Evolutionary conservation across 2,329 filamentous ascomycete genomes (phyloP).

Genomic region (Stachybotrys chartarum): DNA sequence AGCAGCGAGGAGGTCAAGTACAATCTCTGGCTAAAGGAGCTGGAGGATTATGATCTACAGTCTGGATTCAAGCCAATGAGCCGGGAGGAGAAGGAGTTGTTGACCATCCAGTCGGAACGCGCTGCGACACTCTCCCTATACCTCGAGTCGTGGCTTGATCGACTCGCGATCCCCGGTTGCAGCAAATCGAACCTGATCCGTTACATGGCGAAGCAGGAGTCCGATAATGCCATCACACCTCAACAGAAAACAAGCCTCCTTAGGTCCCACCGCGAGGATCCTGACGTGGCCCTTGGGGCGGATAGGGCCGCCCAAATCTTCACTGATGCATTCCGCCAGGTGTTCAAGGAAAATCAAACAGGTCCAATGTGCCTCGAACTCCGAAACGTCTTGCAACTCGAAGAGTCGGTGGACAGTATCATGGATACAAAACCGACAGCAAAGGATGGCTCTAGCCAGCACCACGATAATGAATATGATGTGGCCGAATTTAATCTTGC

Average conservation of each 20-base stretch:
- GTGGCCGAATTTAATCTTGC: constrained; percentile 41
- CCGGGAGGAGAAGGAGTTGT: constrained; percentile 40
- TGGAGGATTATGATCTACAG: constrained; percentile 50
- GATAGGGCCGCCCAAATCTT: constrained; percentile 40
- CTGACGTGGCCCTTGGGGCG: constrained; percentile 31
- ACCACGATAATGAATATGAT: constrained; percentile 27
- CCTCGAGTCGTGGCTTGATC: constrained; percentile 45
- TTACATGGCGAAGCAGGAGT: constrained; percentile 42
- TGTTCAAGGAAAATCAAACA: constrained; percentile 35
- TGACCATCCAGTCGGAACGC: constrained; percentile 43
- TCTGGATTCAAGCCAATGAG: constrained; percentile 50
- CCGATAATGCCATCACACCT: constrained; percentile 41
- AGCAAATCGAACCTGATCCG: constrained; percentile 45
- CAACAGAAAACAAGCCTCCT: constrained; percentile 47
- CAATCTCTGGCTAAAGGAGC: constrained; percentile 47
- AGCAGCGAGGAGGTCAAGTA: constrained; percentile 50
- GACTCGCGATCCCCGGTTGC: constrained; percentile 42
- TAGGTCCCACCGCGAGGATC: constrained; percentile 36
- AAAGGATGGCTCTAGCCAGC: constrained; percentile 31
- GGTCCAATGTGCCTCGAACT: constrained; percentile 35
- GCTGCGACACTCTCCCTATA: constrained; percentile 45
- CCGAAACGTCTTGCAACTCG: constrained; percentile 44
- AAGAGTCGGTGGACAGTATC: constrained; percentile 46
- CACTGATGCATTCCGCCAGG: constrained; percentile 48
- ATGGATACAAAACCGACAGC: constrained; percentile 47